phyloP scores from a whole-genome alignment of 345 rosid species.

The Eucalyptus marginata region DNA sequence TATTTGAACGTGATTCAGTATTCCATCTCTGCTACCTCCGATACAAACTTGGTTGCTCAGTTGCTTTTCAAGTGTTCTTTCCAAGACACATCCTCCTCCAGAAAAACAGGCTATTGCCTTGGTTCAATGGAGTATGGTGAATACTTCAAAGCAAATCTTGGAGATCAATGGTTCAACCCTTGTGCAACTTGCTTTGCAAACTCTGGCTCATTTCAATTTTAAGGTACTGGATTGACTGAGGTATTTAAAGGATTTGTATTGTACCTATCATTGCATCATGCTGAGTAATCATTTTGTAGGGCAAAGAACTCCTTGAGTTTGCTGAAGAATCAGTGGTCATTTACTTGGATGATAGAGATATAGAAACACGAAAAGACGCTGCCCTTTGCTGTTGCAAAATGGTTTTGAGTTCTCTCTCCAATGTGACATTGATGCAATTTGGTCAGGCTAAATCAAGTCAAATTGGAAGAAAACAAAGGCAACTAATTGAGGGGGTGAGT shows the following conservation, averaged over 20 bases:
- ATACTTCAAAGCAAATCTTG: conserved; percentile 42
- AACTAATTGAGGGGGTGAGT: conserved; percentile 85
- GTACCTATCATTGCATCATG: neutral
- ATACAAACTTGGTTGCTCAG: conserved; percentile 82
- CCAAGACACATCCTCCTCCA: conserved; percentile 59
- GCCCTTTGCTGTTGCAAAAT: conserved; percentile 89
- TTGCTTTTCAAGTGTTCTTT: conserved; percentile 74
- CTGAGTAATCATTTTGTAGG: neutral
- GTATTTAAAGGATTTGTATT: neutral
- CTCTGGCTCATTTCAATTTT: conserved; percentile 88
- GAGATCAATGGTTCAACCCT: conserved; percentile 58
- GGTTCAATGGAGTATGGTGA: conserved; percentile 43
- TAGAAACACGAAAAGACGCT: conserved; percentile 79
- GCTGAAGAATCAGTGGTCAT: conserved; percentile 76
- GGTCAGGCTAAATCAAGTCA: conserved; percentile 67
- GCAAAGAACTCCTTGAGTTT: conserved; percentile 77
- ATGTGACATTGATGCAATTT: conserved; percentile 30
- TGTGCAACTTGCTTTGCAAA: conserved; percentile 94
- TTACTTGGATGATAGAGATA: conserved; percentile 93
- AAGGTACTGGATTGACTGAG: conserved; percentile 35
- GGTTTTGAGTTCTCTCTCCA: conserved; percentile 75
- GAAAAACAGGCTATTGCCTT: conserved; percentile 40
- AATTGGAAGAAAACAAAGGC: conserved; percentile 68
- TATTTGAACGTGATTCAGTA: conserved; percentile 33
- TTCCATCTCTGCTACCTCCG: conserved; percentile 80